These are phyloP conservation scores for Lagerstroemia speciosa DNA, from an alignment of 345 rosid genomes.

Conservation along the genomic window DNA sequence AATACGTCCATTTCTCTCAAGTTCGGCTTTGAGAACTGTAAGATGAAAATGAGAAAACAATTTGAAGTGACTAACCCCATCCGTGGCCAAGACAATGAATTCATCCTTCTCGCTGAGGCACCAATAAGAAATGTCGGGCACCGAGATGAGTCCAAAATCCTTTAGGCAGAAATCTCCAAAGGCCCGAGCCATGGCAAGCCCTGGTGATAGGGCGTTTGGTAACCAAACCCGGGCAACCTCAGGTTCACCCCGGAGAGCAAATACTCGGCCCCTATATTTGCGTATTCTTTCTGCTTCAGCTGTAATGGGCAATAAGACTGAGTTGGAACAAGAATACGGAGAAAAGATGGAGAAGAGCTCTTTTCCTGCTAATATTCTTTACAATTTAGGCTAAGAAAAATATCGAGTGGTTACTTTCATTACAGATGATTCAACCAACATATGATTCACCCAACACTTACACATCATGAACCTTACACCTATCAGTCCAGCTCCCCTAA, in stretches of 20 bases:
- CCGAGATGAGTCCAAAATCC: constrained; percentile 91
- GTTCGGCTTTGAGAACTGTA: neutral
- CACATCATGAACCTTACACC: too few relatives aligned
- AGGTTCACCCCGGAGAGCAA: constrained; percentile 93
- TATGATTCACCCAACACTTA: too few relatives aligned
- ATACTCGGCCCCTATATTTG: constrained; percentile 82
- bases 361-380: neutral
- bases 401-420: too few relatives aligned
- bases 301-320: constrained; percentile 19
- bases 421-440: too few relatives aligned
- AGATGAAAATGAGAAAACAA: neutral
- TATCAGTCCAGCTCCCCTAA: too few relatives aligned
- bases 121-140: constrained; percentile 72
- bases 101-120: constrained; percentile 66
- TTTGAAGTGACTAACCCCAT: constrained; percentile 57
- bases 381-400: neutral
- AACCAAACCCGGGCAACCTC: constrained; percentile 97
- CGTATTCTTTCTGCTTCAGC: constrained; percentile 92
- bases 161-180: constrained; percentile 98
- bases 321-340: constrained; percentile 1
- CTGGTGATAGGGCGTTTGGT: constrained; percentile 87
- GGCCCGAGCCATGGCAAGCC: constrained; percentile 99
- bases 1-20: neutral
- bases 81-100: constrained; percentile 90
- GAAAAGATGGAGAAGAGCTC: neutral